Evolutionary conservation across 257 asterid genomes (phyloP).

Genomic region (Anisodus acutangulus): DNA sequence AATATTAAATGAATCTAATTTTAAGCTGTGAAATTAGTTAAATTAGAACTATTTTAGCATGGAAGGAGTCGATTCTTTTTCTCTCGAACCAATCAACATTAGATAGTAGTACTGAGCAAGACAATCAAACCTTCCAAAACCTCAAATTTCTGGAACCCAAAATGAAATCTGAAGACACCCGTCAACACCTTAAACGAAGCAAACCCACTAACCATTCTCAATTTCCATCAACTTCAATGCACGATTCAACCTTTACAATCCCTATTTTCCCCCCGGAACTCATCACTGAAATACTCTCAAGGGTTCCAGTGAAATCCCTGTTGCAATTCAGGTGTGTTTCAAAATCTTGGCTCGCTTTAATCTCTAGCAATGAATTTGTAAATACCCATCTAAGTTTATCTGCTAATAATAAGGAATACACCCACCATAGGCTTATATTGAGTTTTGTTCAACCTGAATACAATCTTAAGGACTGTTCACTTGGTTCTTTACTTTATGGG

Average conservation of each 20-base stretch:
- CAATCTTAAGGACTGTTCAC: slow-evolving; percentile 28
- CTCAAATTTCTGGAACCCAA: background rate
- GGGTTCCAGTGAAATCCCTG: slow-evolving; percentile 56
- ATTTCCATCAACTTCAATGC: background rate
- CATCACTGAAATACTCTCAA: slow-evolving; percentile 50
- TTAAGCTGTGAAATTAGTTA: too few species aligned
- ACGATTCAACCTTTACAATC: background rate
- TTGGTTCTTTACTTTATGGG: slow-evolving; percentile 45
- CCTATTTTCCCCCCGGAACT: slow-evolving; percentile 50
- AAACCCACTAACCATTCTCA: background rate
- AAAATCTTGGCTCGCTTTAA: slow-evolving; percentile 53
- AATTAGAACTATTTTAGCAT: too few species aligned
- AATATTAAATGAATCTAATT: too few species aligned
- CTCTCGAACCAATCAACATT: too few species aligned
- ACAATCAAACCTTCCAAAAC: background rate
- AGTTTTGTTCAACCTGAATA: slow-evolving; percentile 27
- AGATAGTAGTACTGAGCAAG: too few species aligned
- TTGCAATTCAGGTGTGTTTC: slow-evolving; percentile 53
- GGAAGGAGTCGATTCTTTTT: too few species aligned
- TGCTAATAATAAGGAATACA: background rate
- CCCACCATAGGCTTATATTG: slow-evolving; percentile 23
- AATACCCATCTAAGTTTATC: slow-evolving; percentile 42
- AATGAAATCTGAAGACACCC: background rate
- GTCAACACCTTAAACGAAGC: background rate
- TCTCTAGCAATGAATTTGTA: slow-evolving; percentile 46